Evolutionary conservation across 2,329 filamentous ascomycete species (phyloP).

Genomic region (Fusarium multiceps): DNA sequence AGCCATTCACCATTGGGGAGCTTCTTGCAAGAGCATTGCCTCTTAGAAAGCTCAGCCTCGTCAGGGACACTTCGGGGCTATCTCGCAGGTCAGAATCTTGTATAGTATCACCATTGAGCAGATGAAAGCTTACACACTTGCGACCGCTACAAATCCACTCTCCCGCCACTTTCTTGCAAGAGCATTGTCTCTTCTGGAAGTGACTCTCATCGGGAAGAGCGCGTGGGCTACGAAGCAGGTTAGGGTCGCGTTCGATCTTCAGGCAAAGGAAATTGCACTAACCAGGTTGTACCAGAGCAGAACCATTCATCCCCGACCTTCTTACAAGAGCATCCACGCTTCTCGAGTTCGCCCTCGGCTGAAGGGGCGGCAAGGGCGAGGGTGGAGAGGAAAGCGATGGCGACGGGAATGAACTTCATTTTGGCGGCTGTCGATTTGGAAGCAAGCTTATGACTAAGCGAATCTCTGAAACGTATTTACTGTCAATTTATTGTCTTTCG

Average conservation of each 20-base stretch:
- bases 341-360: background rate
- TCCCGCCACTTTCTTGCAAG: background rate
- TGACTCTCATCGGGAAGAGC: too few relatives aligned
- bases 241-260: too few relatives aligned
- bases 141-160: too few relatives aligned
- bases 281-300: background rate
- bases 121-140: too few relatives aligned
- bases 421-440: background rate
- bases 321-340: conserved; percentile 10
- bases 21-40: conserved; percentile 11
- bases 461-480: too few relatives aligned
- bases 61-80: background rate
- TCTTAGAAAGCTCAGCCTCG: background rate
- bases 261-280: too few relatives aligned
- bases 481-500: fast-evolving
- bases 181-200: conserved; percentile 3
- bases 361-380: conserved; percentile 13
- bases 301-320: conserved; percentile 10
- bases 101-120: too few relatives aligned
- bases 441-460: background rate
- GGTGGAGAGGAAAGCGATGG: conserved; percentile 21
- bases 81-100: background rate
- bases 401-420: conserved; percentile 21
- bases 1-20: background rate
- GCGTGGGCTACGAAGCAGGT: fast-evolving